Conservation (phyloP, 371 early-diverging fungal genomes). For the Zychaea mexicana region DNA sequence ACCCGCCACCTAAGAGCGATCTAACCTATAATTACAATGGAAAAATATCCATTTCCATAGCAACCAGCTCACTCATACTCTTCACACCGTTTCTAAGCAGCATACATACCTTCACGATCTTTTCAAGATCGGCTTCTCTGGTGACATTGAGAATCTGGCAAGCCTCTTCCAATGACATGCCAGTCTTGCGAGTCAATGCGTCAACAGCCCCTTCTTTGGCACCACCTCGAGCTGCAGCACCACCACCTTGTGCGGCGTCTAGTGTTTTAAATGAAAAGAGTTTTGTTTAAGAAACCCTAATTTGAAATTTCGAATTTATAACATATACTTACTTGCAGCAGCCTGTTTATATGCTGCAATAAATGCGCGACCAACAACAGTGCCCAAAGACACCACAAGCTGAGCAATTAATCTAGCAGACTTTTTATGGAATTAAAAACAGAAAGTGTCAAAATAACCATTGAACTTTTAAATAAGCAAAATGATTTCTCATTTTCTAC, state of each 20-base stretch:
- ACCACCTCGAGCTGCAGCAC: conserved; percentile 44
- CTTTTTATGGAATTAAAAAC: too few relatives aligned
- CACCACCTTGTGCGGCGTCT: conserved; percentile 70
- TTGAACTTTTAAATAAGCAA: background rate
- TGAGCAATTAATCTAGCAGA: conserved; percentile 81
- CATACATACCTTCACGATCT: conserved; percentile 65
- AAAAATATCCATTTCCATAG: background rate
- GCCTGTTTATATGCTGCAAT: conserved; percentile 94
- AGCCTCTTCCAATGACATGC: conserved; percentile 92
- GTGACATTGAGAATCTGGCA: conserved; percentile 90
- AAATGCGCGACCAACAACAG: conserved; percentile 91
- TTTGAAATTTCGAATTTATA: background rate
- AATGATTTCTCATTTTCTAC: background rate
- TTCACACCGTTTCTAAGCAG: background rate
- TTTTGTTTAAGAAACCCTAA: background rate
- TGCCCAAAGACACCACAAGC: conserved; percentile 82
- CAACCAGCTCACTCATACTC: background rate
- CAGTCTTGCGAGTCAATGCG: conserved; percentile 79
- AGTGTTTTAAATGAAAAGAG: conserved; percentile 4
- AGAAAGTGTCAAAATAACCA: background rate
- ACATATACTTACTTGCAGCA: conserved; percentile 74
- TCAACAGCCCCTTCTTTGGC: conserved; percentile 66
- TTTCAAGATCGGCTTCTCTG: conserved; percentile 71
- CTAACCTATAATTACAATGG: too few relatives aligned
- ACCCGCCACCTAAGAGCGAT: too few relatives aligned